These are phyloP conservation scores for Hypomontagnella monticulosa DNA, from an alignment of 495 filamentous ascomycete species.

Conservation along the genomic window DNA sequence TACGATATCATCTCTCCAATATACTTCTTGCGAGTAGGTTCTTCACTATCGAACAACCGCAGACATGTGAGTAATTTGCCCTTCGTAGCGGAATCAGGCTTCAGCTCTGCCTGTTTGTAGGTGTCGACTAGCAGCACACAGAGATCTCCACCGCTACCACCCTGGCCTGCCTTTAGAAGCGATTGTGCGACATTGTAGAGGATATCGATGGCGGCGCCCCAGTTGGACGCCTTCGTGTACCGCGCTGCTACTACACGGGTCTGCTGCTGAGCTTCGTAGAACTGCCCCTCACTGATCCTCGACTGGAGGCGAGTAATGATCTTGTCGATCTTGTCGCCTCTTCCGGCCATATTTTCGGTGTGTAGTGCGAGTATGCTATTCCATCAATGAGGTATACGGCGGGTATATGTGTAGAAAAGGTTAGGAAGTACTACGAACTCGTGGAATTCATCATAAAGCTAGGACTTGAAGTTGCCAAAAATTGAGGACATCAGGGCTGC, in stretches of 20 bases:
- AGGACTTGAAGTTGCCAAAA: too few relatives aligned
- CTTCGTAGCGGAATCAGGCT: constrained; percentile 72
- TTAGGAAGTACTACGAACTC: background rate
- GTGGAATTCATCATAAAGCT: constrained; percentile 19
- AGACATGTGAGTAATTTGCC: constrained; percentile 69
- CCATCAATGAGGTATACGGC: too few relatives aligned
- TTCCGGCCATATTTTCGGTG: constrained; percentile 44
- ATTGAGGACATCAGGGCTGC: constrained; percentile 5
- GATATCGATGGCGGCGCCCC: constrained; percentile 83
- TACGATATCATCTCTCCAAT: constrained; percentile 86
- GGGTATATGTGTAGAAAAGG: background rate
- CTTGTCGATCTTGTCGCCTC: constrained; percentile 58
- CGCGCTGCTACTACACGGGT: constrained; percentile 91
- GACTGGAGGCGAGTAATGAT: constrained; percentile 60
- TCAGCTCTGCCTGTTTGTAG: constrained; percentile 82
- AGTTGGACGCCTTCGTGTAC: constrained; percentile 87
- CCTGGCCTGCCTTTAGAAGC: constrained; percentile 86
- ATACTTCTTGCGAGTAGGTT: constrained; percentile 91
- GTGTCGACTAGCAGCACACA: constrained; percentile 86
- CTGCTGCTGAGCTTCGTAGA: constrained; percentile 98
- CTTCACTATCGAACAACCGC: constrained; percentile 79
- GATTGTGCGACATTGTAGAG: constrained; percentile 84
- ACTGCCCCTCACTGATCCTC: constrained; percentile 91
- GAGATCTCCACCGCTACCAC: constrained; percentile 91
- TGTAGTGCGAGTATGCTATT: background rate